These are phyloP conservation scores for Nymphaea colorata DNA, from an alignment of 164 flowering plant species.

Conservation along the genomic window DNA sequence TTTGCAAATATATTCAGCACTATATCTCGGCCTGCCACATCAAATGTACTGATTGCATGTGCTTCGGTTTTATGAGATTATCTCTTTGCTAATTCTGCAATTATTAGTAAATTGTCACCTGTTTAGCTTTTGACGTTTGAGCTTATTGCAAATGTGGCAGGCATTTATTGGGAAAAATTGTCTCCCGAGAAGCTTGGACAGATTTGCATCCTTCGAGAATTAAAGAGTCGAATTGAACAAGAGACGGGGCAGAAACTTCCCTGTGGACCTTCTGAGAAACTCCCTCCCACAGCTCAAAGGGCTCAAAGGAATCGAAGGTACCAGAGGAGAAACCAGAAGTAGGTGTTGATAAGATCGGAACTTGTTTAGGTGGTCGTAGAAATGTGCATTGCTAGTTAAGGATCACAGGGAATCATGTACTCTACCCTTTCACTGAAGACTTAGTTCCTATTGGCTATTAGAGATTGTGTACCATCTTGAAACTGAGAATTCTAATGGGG, in stretches of 20 bases:
- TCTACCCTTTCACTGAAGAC: no score
- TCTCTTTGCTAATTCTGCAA: neutral
- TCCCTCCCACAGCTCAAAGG: slow-evolving; percentile 68
- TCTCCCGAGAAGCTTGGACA: slow-evolving; percentile 83
- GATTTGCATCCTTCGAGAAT: slow-evolving; percentile 58
- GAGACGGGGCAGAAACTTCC: slow-evolving; percentile 73
- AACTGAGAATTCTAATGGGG: no score
- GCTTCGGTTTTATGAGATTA: neutral
- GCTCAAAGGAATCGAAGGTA: slow-evolving; percentile 23
- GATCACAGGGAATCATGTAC: no score
- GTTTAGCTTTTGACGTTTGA: neutral
- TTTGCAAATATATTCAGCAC: slow-evolving; percentile 6
- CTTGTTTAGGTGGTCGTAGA: no score
- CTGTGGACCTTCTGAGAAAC: slow-evolving; percentile 67
- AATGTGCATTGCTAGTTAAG: no score
- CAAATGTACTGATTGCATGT: neutral
- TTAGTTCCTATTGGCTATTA: no score
- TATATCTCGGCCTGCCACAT: neutral
- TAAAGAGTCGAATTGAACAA: slow-evolving; percentile 53
- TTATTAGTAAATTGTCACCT: neutral
- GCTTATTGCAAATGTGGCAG: slow-evolving; percentile 15
- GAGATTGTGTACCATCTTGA: no score
- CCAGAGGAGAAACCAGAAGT: neutral
- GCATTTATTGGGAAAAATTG: slow-evolving; percentile 84
- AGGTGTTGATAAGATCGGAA: no score